Conservation (phyloP, 257 asterid genomes). For the Solanum sejunctum region DNA sequence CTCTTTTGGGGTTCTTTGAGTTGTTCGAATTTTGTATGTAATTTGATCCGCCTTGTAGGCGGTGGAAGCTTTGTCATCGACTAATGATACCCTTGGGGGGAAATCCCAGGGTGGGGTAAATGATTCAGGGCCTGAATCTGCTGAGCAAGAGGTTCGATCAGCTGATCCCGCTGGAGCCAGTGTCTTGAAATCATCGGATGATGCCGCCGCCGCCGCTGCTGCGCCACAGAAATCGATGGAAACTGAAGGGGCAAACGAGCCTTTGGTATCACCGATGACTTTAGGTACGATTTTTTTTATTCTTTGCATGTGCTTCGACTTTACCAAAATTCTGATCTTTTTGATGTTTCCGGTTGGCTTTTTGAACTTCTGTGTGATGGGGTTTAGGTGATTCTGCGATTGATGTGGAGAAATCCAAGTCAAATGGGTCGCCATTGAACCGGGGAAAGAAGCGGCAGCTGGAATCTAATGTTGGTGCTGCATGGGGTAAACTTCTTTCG, state of each 20-base stretch:
- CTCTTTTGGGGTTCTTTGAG: neutral
- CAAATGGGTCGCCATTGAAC: slow-evolving; percentile 13
- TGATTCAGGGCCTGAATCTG: slow-evolving; percentile 30
- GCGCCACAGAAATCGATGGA: slow-evolving; percentile 25
- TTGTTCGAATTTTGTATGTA: neutral
- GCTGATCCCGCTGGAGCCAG: slow-evolving; percentile 34
- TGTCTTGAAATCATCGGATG: slow-evolving; percentile 19
- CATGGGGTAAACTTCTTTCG: slow-evolving; percentile 83
- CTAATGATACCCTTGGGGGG: slow-evolving; percentile 30
- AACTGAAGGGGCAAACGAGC: slow-evolving; percentile 34
- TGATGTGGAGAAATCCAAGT: slow-evolving; percentile 34
- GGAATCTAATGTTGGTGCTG: slow-evolving; percentile 33
- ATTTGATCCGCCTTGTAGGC: slow-evolving; percentile 34
- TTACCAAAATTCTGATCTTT: neutral
- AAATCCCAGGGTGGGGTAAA: slow-evolving; percentile 17
- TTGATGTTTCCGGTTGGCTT: neutral
- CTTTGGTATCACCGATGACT: slow-evolving; percentile 12
- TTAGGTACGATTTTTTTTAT: neutral
- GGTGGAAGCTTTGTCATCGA: slow-evolving; percentile 57
- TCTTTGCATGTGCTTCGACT: slow-evolving; percentile 13
- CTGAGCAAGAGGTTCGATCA: slow-evolving; percentile 43
- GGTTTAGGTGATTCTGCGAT: slow-evolving; percentile 25
- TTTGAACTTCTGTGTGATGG: neutral
- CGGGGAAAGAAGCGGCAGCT: slow-evolving; percentile 38
- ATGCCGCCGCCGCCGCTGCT: neutral